A percentile compares a stretch with the other conserved stretches of the same genome.
These are phyloP conservation scores for Annulohypoxylon nitens DNA, from an alignment of 495 filamentous ascomycete species.

Conservation along the genomic window DNA sequence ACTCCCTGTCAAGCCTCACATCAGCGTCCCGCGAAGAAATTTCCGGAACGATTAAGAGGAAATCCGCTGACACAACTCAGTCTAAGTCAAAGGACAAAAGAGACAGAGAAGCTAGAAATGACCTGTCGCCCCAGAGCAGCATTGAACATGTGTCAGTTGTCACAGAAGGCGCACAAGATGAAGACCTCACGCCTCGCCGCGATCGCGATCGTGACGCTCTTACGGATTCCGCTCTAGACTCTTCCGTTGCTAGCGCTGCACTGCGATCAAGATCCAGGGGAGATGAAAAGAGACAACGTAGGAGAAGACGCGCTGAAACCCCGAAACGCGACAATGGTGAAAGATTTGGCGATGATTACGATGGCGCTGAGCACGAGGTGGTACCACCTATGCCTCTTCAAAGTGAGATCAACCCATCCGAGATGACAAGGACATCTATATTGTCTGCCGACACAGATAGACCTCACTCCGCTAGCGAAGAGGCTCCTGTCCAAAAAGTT, in stretches of 20 bases:
- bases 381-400: conserved; percentile 84
- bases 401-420: conserved; percentile 85
- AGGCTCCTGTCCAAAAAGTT: conserved; percentile 69
- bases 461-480: conserved; percentile 71
- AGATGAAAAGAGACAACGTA: conserved; percentile 60
- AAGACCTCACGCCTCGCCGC: conserved; percentile 57
- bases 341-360: conserved; percentile 53
- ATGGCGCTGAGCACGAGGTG: conserved; percentile 55
- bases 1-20: conserved; percentile 69
- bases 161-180: conserved; percentile 52
- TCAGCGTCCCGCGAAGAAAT: conserved; percentile 71
- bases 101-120: conserved; percentile 68
- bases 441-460: conserved; percentile 83
- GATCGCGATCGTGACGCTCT: conserved; percentile 55
- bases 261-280: conserved; percentile 55
- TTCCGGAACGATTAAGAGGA: conserved; percentile 59
- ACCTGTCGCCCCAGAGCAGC: conserved; percentile 64
- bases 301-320: conserved; percentile 59
- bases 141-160: conserved; percentile 56
- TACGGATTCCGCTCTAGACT: conserved; percentile 55
- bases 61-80: conserved; percentile 53
- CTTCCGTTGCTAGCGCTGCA: conserved; percentile 51
- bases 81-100: conserved; percentile 57
- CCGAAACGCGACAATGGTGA: conserved; percentile 56
- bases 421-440: conserved; percentile 89